These are phyloP conservation scores for Botrytis fragariae DNA, from an alignment of 2,329 filamentous ascomycete species.

Conservation along the genomic window DNA sequence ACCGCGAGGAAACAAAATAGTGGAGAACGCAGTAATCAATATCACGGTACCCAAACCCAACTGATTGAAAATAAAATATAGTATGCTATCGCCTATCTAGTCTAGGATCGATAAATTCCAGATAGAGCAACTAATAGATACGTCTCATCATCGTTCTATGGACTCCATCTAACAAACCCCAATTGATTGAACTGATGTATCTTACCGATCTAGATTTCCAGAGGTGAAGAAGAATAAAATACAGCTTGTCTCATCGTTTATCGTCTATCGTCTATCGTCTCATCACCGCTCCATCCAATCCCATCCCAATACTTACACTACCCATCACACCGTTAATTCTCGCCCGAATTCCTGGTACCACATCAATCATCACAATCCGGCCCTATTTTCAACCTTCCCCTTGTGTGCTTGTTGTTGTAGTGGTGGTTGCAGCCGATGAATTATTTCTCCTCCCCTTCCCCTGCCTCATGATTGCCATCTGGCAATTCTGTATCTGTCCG, in stretches of 20 bases:
- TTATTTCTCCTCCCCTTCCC: not conserved
- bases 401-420: not conserved
- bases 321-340: not conserved
- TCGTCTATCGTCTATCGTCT: not conserved
- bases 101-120: not conserved
- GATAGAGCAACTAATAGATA: not conserved
- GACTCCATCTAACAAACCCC: not conserved
- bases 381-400: not conserved
- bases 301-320: not conserved
- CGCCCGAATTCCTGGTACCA: not conserved
- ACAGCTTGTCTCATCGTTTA: not conserved
- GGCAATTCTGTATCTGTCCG: constrained; percentile 2
- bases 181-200: not conserved
- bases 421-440: constrained; percentile 3
- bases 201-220: not conserved
- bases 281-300: not conserved
- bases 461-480: constrained; percentile 20
- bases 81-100: not conserved
- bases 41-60: constrained; percentile 1
- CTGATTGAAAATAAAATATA: not conserved
- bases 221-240: too few species aligned
- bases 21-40: not conserved
- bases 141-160: not conserved
- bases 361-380: not conserved
- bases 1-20: not conserved